These are phyloP conservation scores for Rhodotorula sphaerocarpa DNA, from an alignment of 768 basidiomycete species.

Conservation along the genomic window DNA sequence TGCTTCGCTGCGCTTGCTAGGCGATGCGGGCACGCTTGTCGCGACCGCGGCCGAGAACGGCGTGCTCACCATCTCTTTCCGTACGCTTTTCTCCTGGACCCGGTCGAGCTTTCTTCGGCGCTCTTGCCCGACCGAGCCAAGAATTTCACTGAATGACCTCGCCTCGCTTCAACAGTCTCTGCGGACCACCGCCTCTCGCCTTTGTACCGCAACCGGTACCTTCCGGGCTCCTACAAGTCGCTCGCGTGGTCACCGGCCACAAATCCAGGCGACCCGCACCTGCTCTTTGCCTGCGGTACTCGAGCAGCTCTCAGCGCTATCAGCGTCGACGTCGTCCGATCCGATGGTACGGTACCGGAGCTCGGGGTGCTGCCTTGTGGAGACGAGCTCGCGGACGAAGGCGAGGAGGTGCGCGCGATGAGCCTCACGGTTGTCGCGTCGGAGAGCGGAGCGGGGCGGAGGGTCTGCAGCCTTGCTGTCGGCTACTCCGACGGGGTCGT, in stretches of 20 bases:
- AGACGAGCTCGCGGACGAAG: constrained; percentile 3
- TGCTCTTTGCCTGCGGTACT: constrained; percentile 14
- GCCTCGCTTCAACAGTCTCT: background rate
- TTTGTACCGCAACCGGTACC: constrained; percentile 3
- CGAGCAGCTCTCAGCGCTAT: constrained; percentile 8
- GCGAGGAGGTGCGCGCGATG: constrained; percentile 24
- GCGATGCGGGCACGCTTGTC: background rate
- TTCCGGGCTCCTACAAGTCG: constrained; percentile 16
- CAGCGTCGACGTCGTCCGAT: background rate
- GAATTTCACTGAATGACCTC: background rate
- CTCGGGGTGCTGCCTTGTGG: background rate
- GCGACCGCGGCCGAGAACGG: constrained; percentile 23
- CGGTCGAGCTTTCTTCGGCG: too few species aligned
- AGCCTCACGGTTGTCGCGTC: background rate
- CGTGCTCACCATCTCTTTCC: background rate
- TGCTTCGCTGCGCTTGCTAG: background rate
- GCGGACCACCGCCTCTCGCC: background rate
- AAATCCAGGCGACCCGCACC: too few species aligned
- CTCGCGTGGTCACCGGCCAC: constrained; percentile 1
- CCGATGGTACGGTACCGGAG: background rate
- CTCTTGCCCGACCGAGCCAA: too few species aligned
- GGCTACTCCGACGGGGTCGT: constrained; percentile 19
- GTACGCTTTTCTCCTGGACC: too few species aligned
- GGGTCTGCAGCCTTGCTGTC: background rate
- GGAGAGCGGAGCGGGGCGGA: background rate